Conservation (phyloP, 768 basidiomycete genomes). For the Leccinum boreale region DNA sequence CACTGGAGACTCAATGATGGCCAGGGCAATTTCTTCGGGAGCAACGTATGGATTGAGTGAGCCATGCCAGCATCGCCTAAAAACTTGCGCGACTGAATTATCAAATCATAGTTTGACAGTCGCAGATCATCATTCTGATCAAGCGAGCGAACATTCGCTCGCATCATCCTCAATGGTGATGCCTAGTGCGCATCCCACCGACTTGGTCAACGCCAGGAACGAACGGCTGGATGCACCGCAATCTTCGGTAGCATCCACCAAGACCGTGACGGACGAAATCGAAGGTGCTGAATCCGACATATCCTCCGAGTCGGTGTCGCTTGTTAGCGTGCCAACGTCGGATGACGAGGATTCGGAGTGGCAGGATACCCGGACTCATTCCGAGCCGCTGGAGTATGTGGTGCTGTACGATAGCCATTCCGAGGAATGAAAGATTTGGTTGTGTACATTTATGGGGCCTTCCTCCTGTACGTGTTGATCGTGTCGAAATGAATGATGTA, state of each 20-base stretch:
- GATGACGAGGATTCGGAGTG: constrained; percentile 53
- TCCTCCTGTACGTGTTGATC: background rate
- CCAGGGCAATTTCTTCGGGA: constrained; percentile 58
- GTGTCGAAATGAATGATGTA: background rate
- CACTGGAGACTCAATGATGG: constrained; percentile 73
- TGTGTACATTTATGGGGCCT: constrained; percentile 4
- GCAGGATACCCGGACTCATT: constrained; percentile 52
- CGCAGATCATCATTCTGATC: constrained; percentile 43
- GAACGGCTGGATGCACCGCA: constrained; percentile 6
- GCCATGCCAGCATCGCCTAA: constrained; percentile 25
- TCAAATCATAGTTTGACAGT: constrained; percentile 55
- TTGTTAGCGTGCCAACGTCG: constrained; percentile 61
- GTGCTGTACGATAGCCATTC: constrained; percentile 67
- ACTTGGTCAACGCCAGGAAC: constrained; percentile 11
- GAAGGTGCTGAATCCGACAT: constrained; percentile 36
- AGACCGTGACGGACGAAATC: constrained; percentile 39
- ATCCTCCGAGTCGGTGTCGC: constrained; percentile 53
- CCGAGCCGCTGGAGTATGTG: constrained; percentile 57
- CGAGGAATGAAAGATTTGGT: constrained; percentile 36
- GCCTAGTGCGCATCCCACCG: constrained; percentile 40
- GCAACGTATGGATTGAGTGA: constrained; percentile 76
- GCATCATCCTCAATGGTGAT: constrained; percentile 67
- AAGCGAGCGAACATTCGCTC: constrained; percentile 47
- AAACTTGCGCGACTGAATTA: background rate
- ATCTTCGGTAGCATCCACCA: constrained; percentile 18